These are phyloP conservation scores for Microbotryum saponariae DNA, from an alignment of 1,284 basidiomycete species.

Conservation along the genomic window DNA sequence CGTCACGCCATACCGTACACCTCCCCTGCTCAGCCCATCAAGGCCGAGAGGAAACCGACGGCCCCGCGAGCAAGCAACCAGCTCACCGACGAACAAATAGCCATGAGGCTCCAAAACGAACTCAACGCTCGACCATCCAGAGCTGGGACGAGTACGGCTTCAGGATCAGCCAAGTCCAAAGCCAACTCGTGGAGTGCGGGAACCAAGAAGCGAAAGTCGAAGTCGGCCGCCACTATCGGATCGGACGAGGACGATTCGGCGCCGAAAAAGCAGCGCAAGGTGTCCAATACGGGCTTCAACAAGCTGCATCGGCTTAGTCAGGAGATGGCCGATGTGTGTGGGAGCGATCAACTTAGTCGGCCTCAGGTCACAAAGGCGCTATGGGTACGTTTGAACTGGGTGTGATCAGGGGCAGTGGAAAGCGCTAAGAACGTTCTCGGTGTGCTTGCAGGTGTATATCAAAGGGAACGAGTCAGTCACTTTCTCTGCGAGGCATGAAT, in stretches of 20 bases:
- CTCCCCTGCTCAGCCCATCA: conserved; percentile 7
- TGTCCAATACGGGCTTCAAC: conserved; percentile 19
- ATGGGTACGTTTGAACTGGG: too few relatives aligned
- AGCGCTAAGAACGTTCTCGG: too few relatives aligned
- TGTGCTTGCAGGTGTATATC: too few relatives aligned
- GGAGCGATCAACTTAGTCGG: conserved; percentile 11
- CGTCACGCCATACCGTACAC: neutral
- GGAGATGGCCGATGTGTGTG: conserved; percentile 16
- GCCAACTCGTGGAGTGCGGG: neutral
- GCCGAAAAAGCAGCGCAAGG: conserved; percentile 7
- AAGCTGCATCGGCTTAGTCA: conserved; percentile 14
- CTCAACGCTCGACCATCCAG: conserved; percentile 4
- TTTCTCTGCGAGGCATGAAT: too few relatives aligned
- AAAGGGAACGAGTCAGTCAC: too few relatives aligned
- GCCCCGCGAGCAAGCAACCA: neutral
- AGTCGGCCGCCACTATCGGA: neutral
- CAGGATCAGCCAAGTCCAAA: neutral
- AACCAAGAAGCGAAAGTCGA: conserved; percentile 7
- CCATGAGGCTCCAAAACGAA: conserved; percentile 6
- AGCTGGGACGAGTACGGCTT: conserved; percentile 1
- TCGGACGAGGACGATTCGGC: conserved; percentile 5
- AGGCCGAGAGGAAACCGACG: neutral
- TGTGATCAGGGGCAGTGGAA: too few relatives aligned
- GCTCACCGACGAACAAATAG: conserved; percentile 7
- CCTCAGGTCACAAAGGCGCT: conserved; percentile 18